Base-by-base conservation (phyloP, 805 yeast species). In the Starmerella khaoyaiensis region DNA sequence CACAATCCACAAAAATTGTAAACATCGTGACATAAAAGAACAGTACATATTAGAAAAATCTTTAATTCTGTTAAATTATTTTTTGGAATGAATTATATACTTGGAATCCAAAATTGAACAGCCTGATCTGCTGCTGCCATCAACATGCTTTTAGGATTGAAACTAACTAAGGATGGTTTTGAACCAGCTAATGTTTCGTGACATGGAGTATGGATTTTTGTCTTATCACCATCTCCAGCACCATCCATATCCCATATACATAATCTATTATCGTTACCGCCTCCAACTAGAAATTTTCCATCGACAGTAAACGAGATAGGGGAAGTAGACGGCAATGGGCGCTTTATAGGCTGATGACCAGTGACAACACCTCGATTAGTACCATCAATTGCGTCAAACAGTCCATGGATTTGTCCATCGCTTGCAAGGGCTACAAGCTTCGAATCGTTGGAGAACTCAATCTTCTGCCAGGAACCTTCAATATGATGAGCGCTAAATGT, bases 381-480 rank as follows among this genome's bases (percentile, higher is more conserved):
- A 15, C 90, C 90, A 49, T 64, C 67, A 45, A 74, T 76, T 0
- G 93, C 76, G 51, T 84, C 93, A 21, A 76, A 53, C 1, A 84
- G 58, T 36, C 75, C 62, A 52, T 79, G 84, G 29, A 60, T 57
- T 4, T 72, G 68, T 16, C 68, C 67, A 21, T 67, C 67, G 3
- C 76, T 65, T 4, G 72, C 69, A 2, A 83, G 56, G 7, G 81
- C 58, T 6, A 86, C 45, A 42, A 64, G 61, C 49, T 74, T 76
- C 19, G 86, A 86, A 52, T 74, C 76, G 51, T 81, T 81, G 10
- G 93, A 74, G 54, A 84, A 81, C 55, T 82, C 93, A 17, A 81
- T 43, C 47, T 74, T 76, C 22, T 67, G 66, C 78, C 86, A 77
- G 2, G 45, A 42, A 21, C 53, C 51, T 14, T 43, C 51, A 6